Base-by-base conservation (phyloP, 2,329 filamentous ascomycete genomes). In the Fusarium solani-melongenae region DNA sequence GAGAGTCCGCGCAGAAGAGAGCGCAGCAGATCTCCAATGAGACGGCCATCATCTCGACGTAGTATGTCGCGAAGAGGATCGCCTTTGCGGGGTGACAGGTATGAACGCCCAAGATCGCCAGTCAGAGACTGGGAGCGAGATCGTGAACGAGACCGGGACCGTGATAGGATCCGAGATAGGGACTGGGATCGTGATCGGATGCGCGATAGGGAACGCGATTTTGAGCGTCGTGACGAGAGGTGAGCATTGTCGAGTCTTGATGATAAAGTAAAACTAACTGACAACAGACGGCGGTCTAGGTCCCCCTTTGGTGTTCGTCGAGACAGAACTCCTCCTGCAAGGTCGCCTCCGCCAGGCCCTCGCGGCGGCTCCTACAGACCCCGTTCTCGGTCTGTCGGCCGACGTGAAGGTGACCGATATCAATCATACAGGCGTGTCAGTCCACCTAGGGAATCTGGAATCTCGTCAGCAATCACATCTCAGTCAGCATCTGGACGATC, bases 371-470 rank as follows among this genome's bases (percentile, higher is more conserved):
- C 85, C 4, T 90, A 88, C 72, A 84, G 88, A 64, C 86, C 84
- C n/a, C 86, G 88, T 36, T 89, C 88, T 46, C 85, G 88, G 49
- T 88, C 84, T 55, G 83, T 84, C 15, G 86, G 86, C 57, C 85
- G 88, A 49, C 84, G 87, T 51, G 86, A 78, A 61, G 87, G 80
- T 38, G 83, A 85, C 60, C 77, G 83, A 73, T 84, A 83, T 79
- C 84, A 81, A 24, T 80, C 84, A 4, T 84, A 83, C 70, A 82
- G 87, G 75, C 85, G 88, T 39, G 82, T 82, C 17, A 87, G 87
- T 8, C 87, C 86, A 6, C 82, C 83, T 15, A 83, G 86, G 64
- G 87, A 89, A 39, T 86, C 87, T 8, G 84, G 82, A 27, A 83
- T 87, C 24, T 85, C 86, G 17, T 88, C 88, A 6, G 83, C 85